A percentile compares a stretch with the other conserved stretches of the same genome.
phyloP scores from a whole-genome alignment of 2,329 filamentous ascomycete species.

The Dryadomyces quercus-mongolicae region DNA sequence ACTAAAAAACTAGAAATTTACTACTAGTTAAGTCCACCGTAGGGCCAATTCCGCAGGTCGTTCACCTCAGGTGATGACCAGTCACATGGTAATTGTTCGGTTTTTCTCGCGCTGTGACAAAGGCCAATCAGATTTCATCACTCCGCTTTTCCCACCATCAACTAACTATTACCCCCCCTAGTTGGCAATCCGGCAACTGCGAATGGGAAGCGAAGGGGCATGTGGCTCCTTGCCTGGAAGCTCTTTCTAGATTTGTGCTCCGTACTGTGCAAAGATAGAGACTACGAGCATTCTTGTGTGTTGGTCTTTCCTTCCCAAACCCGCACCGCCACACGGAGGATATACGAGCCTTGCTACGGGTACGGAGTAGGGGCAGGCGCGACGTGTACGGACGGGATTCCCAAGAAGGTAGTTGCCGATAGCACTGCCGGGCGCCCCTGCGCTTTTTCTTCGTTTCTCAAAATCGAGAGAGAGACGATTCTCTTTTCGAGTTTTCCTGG shows the following conservation, averaged over 20 bases:
- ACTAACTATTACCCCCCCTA: not conserved
- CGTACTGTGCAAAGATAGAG: too few species aligned
- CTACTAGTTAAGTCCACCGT: too few species aligned
- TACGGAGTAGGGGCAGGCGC: not conserved
- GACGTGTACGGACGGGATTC: not conserved
- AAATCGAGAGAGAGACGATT: too few species aligned
- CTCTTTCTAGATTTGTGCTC: not conserved
- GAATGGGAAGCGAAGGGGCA: not conserved
- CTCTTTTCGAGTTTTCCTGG: too few species aligned
- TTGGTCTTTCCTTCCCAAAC: too few species aligned
- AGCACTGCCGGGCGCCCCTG: not conserved
- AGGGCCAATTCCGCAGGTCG: too few species aligned
- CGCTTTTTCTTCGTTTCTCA: not conserved
- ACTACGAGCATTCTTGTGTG: not conserved
- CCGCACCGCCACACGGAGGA: too few species aligned
- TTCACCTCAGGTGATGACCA: not conserved
- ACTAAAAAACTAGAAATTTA: too few species aligned
- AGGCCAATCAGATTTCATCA: not conserved
- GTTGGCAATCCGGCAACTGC: not conserved
- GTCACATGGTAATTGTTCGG: slow-evolving; percentile 1
- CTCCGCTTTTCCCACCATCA: slow-evolving; percentile 1
- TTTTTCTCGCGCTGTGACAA: not conserved
- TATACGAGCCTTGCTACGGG: too few species aligned
- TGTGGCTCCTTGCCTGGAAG: not conserved
- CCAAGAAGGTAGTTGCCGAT: not conserved